These are phyloP conservation scores for Mallotus japonicus DNA, from an alignment of 441 rosid species.

Conservation along the genomic window DNA sequence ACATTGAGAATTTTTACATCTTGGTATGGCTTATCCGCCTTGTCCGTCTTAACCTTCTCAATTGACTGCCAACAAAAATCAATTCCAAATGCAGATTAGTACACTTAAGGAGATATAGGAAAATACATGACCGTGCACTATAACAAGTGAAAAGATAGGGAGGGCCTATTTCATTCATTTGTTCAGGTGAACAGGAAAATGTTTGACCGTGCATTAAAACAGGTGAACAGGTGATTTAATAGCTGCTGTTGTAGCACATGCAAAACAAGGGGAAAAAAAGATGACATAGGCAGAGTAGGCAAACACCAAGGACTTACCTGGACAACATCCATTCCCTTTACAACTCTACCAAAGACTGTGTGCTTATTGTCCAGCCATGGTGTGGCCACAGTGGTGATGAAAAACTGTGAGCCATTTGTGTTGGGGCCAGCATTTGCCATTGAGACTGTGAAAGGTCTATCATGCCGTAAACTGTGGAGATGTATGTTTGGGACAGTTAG, in stretches of 20 bases:
- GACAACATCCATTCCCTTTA: slow-evolving; percentile 94
- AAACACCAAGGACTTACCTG: slow-evolving; percentile 48
- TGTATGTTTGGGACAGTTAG: slow-evolving; percentile 20
- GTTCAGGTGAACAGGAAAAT: too few relatives aligned
- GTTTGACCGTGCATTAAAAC: too few relatives aligned
- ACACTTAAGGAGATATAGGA: background rate
- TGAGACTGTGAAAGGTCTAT: slow-evolving; percentile 86
- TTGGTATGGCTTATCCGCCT: slow-evolving; percentile 77
- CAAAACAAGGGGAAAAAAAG: background rate
- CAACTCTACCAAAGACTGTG: slow-evolving; percentile 90
- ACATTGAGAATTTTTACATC: slow-evolving; percentile 89
- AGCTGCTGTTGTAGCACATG: background rate
- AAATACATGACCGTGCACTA: background rate
- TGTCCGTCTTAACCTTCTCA: slow-evolving; percentile 98
- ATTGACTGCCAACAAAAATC: slow-evolving; percentile 50
- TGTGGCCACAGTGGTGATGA: slow-evolving; percentile 93
- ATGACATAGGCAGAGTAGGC: background rate
- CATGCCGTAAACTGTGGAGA: slow-evolving; percentile 77
- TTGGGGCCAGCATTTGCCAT: slow-evolving; percentile 97
- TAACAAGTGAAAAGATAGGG: background rate
- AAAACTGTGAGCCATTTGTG: slow-evolving; percentile 93
- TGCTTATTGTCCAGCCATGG: slow-evolving; percentile 98
- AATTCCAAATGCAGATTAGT: slow-evolving; percentile 3
- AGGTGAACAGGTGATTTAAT: too few relatives aligned
- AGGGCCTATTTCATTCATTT: background rate